Evolutionary conservation across 768 basidiomycete genomes (phyloP), one percentile per base, ranked within the genome.

Genomic region (Russula sp.): DNA sequence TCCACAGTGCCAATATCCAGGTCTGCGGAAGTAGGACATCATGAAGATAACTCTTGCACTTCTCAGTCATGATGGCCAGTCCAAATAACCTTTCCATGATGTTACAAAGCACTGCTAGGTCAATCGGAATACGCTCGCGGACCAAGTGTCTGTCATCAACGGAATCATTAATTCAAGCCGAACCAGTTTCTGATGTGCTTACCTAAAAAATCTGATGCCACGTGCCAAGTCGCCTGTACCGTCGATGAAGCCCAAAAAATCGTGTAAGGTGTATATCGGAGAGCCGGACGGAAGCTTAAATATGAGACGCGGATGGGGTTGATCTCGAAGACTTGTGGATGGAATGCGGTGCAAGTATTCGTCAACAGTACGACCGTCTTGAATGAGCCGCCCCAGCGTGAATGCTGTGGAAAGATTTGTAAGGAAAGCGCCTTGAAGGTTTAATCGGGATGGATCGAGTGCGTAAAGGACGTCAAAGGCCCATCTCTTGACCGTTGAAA

Each of bases 21-120:
- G 78, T 80, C 2, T 78, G 78, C 0, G 86, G 86, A 38, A 88
- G 75, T 5, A 80, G 79, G 30, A 84, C 67, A 18, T 76, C 75
- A 69, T 86, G 80, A 0, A 84, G 71, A 18, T 66, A 51, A 14
- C 65, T 44, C 32, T 69, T 66, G 61, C 72, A 70, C 0, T 71
- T 72, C 48, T 70, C 69, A 1, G 75, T 74, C 2, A 86, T 59
- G 5, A 81, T 73, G 5, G 78, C 68, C 16, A 75, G 75, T 8
- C 75, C 75, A 53, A 80, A 79, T 2, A 87, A 69, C 11, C 72
- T 71, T 48, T 88, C 87, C 20, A 84, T 63, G 51, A 80, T 72
- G 59, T 82, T 78, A 59, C 84, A 87, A 3, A 88, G 71, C 10
- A 81, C 75, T 24, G 75, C 74, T 28, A 81, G 72, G 46, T 85